phyloP scores from a whole-genome alignment of 352 stramenopile genomes.

The Globisporangium lucens region DNA sequence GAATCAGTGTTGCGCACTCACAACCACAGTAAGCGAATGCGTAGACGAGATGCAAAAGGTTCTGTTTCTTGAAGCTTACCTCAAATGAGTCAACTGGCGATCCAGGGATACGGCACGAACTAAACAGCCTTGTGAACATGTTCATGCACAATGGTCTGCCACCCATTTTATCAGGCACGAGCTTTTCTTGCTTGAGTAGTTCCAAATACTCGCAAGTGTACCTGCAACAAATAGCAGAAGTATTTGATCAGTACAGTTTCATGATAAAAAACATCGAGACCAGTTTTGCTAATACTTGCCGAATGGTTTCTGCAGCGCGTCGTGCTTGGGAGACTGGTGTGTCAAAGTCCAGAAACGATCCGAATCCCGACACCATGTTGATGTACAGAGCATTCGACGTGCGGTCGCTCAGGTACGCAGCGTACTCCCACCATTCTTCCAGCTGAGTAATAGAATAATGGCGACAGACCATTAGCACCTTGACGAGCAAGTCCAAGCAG shows the following conservation, averaged over 20 bases:
- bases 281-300: constrained; percentile 17
- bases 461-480: not conserved
- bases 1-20: not conserved
- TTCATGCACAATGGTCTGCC: constrained; percentile 87
- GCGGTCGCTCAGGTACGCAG: constrained; percentile 69
- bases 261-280: constrained; percentile 20
- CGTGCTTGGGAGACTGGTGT: constrained; percentile 53
- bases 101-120: constrained; percentile 87
- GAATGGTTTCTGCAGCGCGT: constrained; percentile 55
- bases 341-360: constrained; percentile 90
- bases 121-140: constrained; percentile 88
- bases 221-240: constrained; percentile 7
- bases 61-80: constrained; percentile 8
- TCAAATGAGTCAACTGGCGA: constrained; percentile 48
- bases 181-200: constrained; percentile 70
- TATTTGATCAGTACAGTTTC: constrained; percentile 33
- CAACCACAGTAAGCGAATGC: not conserved
- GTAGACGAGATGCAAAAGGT: not conserved
- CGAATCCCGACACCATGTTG: constrained; percentile 95
- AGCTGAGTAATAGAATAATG: constrained; percentile 25
- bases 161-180: constrained; percentile 87
- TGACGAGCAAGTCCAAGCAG: not conserved
- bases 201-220: constrained; percentile 87
- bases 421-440: constrained; percentile 93
- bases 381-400: constrained; percentile 89